Evolutionary conservation across 768 basidiomycete species (phyloP), one percentile per base, ranked within the genome.

Genomic region (Phaffia australis): DNA sequence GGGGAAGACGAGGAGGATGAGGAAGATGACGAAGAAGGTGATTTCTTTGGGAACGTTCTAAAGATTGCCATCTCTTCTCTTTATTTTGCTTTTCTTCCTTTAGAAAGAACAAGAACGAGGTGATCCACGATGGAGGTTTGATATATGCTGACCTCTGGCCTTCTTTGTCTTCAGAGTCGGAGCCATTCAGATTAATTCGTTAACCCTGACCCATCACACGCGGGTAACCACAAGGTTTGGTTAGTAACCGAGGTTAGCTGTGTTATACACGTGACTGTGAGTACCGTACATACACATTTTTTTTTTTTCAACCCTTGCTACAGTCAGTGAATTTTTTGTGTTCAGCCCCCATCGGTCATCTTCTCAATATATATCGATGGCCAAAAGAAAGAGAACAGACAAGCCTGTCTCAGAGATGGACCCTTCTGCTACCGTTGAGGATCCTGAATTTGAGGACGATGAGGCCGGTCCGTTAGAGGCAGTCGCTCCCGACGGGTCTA

Each of bases 401-500:
- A 19, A 32, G 32, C 57, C 59, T 35, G 56, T 50, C 25, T 21
- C 64, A 29, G 49, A 21, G 14, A 59, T 51, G 64, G 46, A 47
- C 16, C 35, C 29, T 18, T 32, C 57, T 8, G 56, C 49, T 27
- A 49, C 25, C 16, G 35, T 49, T 16, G 47, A 56, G 32, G 64
- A 65, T 51, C 42, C 47, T 16, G 59, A 60, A 46, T 60, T 60
- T 49, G 59, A 25, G 11, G 57, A 50, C 32, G 64, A 65, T n/a
- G 64, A 49, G 18, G 49, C 46, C n/a, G 64, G 60, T 50, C 64
- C 64, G 19, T 59, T 59, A 18, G 64, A 65, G 56, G 64, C 64
- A 8, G 64, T 65, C 58, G 64, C 64, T 21, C 64, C 64, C 16
- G 64, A 65, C 23, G 64, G 64, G 18, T 55, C 60, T 32, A 54